phyloP scores from a whole-genome alignment of 2,329 filamentous ascomycete species.

The Clarireedia paspali region DNA sequence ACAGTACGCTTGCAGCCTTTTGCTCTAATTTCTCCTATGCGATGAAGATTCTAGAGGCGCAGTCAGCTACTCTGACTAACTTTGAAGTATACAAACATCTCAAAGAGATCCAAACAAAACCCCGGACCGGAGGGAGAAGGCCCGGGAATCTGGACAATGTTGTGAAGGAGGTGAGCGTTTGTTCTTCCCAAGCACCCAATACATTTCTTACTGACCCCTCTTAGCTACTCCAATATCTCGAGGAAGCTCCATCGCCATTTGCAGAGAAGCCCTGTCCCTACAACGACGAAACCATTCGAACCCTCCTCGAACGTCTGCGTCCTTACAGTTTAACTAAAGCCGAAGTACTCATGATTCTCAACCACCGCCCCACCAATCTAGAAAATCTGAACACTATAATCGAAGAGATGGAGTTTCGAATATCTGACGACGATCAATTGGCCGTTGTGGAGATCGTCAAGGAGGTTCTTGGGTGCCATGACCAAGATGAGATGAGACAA shows the following conservation, averaged over 20 bases:
- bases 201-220: constrained; percentile 1
- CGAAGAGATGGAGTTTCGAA: constrained; percentile 56
- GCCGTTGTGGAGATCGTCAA: constrained; percentile 49
- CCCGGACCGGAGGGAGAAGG: constrained; percentile 6
- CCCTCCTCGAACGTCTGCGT: constrained; percentile 47
- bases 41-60: constrained; percentile 64
- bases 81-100: constrained; percentile 66
- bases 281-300: constrained; percentile 41
- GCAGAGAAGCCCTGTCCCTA: constrained; percentile 36
- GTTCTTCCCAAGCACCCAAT: not conserved
- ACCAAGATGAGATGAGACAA: constrained; percentile 24
- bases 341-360: constrained; percentile 61
- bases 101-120: constrained; percentile 39
- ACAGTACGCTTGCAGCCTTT: not conserved
- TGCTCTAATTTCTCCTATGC: not conserved
- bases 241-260: constrained; percentile 46
- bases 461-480: constrained; percentile 44
- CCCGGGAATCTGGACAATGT: constrained; percentile 35
- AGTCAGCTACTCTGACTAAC: constrained; percentile 63
- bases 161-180: constrained; percentile 51
- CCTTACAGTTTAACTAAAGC: constrained; percentile 57
- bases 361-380: constrained; percentile 51
- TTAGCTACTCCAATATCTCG: constrained; percentile 55
- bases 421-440: constrained; percentile 46
- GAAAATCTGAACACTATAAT: constrained; percentile 55